Percentiles rank a stretch among this genome's conserved stretches.
phyloP scores from a whole-genome alignment of 768 basidiomycete genomes.

The Podaxis rugospora region DNA sequence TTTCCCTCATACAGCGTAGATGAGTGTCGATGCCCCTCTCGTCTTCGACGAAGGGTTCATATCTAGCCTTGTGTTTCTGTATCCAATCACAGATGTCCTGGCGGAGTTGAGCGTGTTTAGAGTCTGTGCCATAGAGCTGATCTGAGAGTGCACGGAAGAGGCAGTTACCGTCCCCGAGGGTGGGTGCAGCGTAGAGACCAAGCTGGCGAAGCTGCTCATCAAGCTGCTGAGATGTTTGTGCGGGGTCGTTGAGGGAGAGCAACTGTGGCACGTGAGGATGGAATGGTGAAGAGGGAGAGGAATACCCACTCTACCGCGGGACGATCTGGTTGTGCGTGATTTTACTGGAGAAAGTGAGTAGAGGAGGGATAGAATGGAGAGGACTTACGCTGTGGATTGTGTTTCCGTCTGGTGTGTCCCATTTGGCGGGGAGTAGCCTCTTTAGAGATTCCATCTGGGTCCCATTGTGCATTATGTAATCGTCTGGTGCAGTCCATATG shows the following conservation, averaged over 20 bases:
- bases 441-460: background rate
- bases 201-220: slow-evolving; percentile 69
- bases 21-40: slow-evolving; percentile 75
- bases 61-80: slow-evolving; percentile 59
- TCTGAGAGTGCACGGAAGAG: slow-evolving; percentile 89
- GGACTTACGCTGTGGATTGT: slow-evolving; percentile 24
- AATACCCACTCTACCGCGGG: slow-evolving; percentile 31
- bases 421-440: background rate
- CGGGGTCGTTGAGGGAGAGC: slow-evolving; percentile 47
- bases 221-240: slow-evolving; percentile 61
- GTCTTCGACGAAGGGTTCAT: slow-evolving; percentile 83
- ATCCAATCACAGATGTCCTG: slow-evolving; percentile 83
- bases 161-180: slow-evolving; percentile 89
- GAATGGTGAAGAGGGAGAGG: slow-evolving; percentile 9
- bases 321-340: slow-evolving; percentile 54
- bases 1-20: slow-evolving; percentile 73
- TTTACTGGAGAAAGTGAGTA: slow-evolving; percentile 36
- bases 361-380: slow-evolving; percentile 12
- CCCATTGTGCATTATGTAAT: background rate
- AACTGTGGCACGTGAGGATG: slow-evolving; percentile 21
- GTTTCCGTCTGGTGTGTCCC: background rate
- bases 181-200: slow-evolving; percentile 84
- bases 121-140: slow-evolving; percentile 76
- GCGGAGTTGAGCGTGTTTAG: slow-evolving; percentile 64
- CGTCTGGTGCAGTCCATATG: background rate